Base-by-base conservation (phyloP, 257 asterid genomes). In the Cynanchum wilfordii region DNA sequence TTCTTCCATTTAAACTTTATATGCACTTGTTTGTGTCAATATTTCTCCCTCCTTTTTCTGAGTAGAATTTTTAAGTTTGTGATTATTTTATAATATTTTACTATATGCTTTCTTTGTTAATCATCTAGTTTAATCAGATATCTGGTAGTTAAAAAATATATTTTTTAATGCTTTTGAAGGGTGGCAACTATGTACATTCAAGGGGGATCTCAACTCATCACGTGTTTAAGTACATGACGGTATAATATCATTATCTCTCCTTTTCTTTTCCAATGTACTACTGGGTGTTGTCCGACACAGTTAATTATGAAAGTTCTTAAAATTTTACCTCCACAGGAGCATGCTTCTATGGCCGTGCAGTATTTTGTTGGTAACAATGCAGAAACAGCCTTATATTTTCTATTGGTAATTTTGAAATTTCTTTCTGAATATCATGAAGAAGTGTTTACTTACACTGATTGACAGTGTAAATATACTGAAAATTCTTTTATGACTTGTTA, bases 311-410 rank as follows among this genome's bases (percentile, higher is more conserved):
- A 1, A 16, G 42, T 36, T 20, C 38, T 40, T 22, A 19, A 25
- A n/a, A 56, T 73, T 63, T 45, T 38, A 49, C 54, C 52, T 27
- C 52, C 70, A 79, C 87, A 92, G 98, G 95, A 88, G 77, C 99
- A 94, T 76, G 97, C 98, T 76, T 87, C 95, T 64, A 81, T 90
- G 87, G 98, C 99, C 77, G 81, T 94, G 71, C 98, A 91, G 79
- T 83, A 87, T 83, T 91, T 91, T 73, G 84, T 81, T 59, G 82
- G 88, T 66, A 66, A 76, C 69, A 73, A 81, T 77, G 80, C 90
- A 0, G 88, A 86, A 69, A 77, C 88, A 58, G 85, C 95, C 66
- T 79, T 94, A 80, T 81, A 84, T 44, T 73, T 77, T 33, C 79
- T 90, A 68, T 87, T 92, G 98, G 97, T 92, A 92, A 75, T 45